phyloP scores from a whole-genome alignment of 805 yeast species.

The Candida ascalaphidarum region DNA sequence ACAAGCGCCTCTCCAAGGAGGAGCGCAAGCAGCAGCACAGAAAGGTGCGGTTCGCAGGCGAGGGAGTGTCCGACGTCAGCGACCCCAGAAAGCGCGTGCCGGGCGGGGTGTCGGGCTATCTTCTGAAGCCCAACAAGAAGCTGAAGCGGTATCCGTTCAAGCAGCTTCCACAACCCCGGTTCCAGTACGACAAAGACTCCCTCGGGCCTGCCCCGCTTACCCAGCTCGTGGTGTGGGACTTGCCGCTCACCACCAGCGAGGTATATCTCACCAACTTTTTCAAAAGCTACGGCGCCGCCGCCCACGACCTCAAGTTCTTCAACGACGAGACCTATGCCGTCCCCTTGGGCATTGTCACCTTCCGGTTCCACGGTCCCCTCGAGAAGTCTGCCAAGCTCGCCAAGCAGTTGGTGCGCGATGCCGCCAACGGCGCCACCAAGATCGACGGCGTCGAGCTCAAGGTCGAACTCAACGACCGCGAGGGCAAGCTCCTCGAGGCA shows the following conservation, averaged over 20 bases:
- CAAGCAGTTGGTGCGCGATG: constrained; percentile 17
- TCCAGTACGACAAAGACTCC: constrained; percentile 58
- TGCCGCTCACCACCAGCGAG: constrained; percentile 47
- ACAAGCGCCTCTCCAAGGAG: constrained; percentile 20
- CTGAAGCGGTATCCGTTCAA: constrained; percentile 35
- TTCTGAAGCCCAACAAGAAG: constrained; percentile 28
- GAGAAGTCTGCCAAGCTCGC: constrained; percentile 37
- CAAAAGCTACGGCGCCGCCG: constrained; percentile 49
- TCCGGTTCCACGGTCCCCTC: constrained; percentile 50
- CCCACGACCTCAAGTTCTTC: constrained; percentile 49
- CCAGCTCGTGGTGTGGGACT: constrained; percentile 63
- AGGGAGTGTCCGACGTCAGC: constrained; percentile 8
- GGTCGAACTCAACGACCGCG: constrained; percentile 43
- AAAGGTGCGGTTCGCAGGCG: constrained; percentile 33
- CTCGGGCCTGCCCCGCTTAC: constrained; percentile 67
- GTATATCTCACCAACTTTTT: constrained; percentile 41
- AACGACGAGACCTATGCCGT: constrained; percentile 71
- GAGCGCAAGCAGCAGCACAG: constrained; percentile 23
- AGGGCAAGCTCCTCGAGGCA: constrained; percentile 25
- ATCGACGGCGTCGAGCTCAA: constrained; percentile 46
- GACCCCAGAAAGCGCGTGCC: constrained; percentile 35
- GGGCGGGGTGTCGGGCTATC: constrained; percentile 14
- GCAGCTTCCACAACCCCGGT: constrained; percentile 34
- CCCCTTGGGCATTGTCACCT: constrained; percentile 63
- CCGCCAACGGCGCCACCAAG: constrained; percentile 21